These are phyloP conservation scores for Zygotorulaspora sp. DNA, from an alignment of 805 yeast species.

Conservation along the genomic window DNA sequence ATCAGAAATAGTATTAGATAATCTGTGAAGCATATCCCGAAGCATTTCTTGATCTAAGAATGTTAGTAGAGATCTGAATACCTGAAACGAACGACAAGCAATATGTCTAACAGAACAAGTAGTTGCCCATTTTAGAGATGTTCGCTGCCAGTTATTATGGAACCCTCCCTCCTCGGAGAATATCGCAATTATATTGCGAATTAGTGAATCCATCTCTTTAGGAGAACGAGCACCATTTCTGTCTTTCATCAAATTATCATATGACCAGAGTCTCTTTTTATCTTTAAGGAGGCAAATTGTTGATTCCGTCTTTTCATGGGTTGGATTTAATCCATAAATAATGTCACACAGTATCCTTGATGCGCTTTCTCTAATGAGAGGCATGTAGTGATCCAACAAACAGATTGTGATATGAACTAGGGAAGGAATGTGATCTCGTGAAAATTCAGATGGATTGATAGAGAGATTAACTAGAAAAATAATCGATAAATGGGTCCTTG, in stretches of 20 bases:
- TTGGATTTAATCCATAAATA: conserved; percentile 55
- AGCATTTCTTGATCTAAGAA: conserved; percentile 83
- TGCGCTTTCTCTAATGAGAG: conserved; percentile 81
- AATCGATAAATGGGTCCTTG: conserved; percentile 81
- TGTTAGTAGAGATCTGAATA: conserved; percentile 78
- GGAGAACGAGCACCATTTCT: conserved; percentile 82
- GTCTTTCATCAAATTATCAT: conserved; percentile 77
- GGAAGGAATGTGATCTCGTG: conserved; percentile 59
- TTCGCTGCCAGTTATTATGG: conserved; percentile 80
- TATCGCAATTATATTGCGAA: conserved; percentile 56
- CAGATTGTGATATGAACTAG: conserved; percentile 76
- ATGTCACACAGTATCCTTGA: conserved; percentile 67
- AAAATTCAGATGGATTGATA: conserved; percentile 58
- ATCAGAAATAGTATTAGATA: conserved; percentile 90
- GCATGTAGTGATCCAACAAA: conserved; percentile 80
- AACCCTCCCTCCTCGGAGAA: conserved; percentile 49
- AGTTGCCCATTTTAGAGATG: conserved; percentile 89
- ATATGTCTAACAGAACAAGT: conserved; percentile 95
- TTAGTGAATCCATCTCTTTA: conserved; percentile 71
- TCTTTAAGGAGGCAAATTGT: conserved; percentile 56
- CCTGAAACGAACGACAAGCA: conserved; percentile 94
- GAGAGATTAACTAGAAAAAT: conserved; percentile 80
- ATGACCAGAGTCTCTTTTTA: conserved; percentile 62
- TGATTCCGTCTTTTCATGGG: conserved; percentile 49
- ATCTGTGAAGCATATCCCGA: conserved; percentile 86